Evolutionary conservation across 108 stramenopile genomes (phyloP).

Genomic region (Aurantiochytrium sp.): DNA sequence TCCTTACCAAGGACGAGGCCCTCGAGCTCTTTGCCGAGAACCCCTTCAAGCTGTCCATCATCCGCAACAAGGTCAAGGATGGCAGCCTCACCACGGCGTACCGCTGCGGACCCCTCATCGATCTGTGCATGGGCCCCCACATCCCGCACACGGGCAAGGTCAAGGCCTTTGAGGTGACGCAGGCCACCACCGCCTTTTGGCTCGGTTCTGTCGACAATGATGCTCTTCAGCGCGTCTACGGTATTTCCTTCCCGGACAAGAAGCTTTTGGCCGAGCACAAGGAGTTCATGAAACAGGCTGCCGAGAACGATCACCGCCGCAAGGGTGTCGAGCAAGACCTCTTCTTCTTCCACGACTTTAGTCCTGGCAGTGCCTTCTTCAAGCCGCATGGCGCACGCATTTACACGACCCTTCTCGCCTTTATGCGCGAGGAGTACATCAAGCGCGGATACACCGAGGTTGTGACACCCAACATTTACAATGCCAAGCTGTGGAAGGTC

Average conservation of each 20-base stretch:
- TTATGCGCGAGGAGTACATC: slow-evolving; percentile 91
- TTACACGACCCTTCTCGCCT: slow-evolving; percentile 90
- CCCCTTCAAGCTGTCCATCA: slow-evolving; percentile 90
- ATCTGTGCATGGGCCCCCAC: slow-evolving; percentile 97
- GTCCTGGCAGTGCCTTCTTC: slow-evolving; percentile 95
- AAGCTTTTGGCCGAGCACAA: slow-evolving; percentile 89
- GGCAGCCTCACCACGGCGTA: slow-evolving; percentile 92
- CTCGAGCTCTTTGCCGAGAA: slow-evolving; percentile 90
- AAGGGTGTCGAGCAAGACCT: slow-evolving; percentile 87
- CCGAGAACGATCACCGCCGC: slow-evolving; percentile 89
- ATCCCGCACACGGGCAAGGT: slow-evolving; percentile 82
- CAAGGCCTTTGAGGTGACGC: slow-evolving; percentile 84
- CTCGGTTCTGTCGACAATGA: slow-evolving; percentile 94
- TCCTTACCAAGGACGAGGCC: slow-evolving; percentile 94
- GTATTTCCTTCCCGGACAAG: slow-evolving; percentile 95
- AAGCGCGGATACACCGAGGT: slow-evolving; percentile 91
- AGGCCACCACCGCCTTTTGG: slow-evolving; percentile 90
- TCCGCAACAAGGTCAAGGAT: slow-evolving; percentile 87
- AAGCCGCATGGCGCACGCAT: slow-evolving; percentile 94
- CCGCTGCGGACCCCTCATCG: slow-evolving; percentile 89
- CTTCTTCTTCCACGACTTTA: slow-evolving; percentile 90
- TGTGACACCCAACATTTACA: slow-evolving; percentile 97
- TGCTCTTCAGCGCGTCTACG: slow-evolving; percentile 90
- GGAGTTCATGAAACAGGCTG: slow-evolving; percentile 69
- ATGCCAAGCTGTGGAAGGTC: slow-evolving; percentile 91